Conservation (phyloP, 768 basidiomycete genomes). For the Pisolithus marmoratus region DNA sequence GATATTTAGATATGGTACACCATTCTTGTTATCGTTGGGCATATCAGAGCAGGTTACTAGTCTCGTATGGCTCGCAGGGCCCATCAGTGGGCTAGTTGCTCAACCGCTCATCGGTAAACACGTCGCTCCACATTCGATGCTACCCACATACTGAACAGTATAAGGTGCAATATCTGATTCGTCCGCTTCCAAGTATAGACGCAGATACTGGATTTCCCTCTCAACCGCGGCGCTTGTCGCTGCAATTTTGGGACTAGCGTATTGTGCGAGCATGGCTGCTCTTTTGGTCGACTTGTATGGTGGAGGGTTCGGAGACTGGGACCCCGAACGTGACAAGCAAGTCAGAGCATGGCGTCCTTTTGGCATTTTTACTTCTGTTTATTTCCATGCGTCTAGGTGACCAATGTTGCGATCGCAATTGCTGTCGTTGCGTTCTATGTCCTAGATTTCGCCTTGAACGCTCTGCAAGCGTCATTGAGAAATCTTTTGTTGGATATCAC, state of each 20-base stretch:
- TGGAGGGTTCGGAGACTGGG: slow-evolving; percentile 81
- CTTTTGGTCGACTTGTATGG: slow-evolving; percentile 74
- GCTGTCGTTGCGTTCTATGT: slow-evolving; percentile 90
- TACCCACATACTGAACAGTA: slow-evolving; percentile 3
- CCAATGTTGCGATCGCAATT: slow-evolving; percentile 71
- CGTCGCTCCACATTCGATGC: not conserved
- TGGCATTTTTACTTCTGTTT: not conserved
- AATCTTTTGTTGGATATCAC: slow-evolving; percentile 92
- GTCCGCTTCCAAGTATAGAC: slow-evolving; percentile 82
- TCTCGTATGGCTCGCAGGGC: slow-evolving; percentile 93
- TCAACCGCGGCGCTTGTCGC: slow-evolving; percentile 77
- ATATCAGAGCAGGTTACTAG: slow-evolving; percentile 88
- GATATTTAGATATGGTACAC: slow-evolving; percentile 90
- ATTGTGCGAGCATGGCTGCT: slow-evolving; percentile 66
- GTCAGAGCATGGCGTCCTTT: slow-evolving; percentile 33
- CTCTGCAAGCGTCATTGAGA: slow-evolving; percentile 84
- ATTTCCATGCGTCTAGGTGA: slow-evolving; percentile 38
- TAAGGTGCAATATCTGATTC: slow-evolving; percentile 93
- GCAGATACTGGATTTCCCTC: slow-evolving; percentile 90
- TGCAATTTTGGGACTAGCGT: slow-evolving; percentile 77
- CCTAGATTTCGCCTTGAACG: slow-evolving; percentile 97
- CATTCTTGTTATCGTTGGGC: slow-evolving; percentile 77
- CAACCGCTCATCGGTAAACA: slow-evolving; percentile 92
- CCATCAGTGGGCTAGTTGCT: slow-evolving; percentile 90
- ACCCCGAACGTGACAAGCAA: slow-evolving; percentile 60